A percentile compares a stretch with the other conserved stretches of the same genome.
These are phyloP conservation scores for Arctium lappa DNA, from an alignment of 129 eudicot species.

Conservation along the genomic window DNA sequence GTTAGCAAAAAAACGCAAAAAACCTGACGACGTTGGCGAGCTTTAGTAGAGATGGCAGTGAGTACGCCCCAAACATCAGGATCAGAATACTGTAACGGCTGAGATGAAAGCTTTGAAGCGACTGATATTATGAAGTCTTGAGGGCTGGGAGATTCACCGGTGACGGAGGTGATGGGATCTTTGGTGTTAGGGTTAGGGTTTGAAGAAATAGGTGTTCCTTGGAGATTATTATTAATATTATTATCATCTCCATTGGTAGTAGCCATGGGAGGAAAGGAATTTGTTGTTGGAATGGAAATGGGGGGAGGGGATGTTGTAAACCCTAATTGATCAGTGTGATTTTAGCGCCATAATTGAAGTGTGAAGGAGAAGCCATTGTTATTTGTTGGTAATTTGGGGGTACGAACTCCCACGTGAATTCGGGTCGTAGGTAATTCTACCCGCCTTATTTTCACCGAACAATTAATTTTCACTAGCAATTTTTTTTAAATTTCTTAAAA, in stretches of 20 bases:
- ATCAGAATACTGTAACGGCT: conserved; percentile 73
- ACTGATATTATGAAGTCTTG: conserved; percentile 54
- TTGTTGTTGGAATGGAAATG: conserved; percentile 23
- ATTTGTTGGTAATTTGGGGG: neutral
- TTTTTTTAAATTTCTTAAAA: no score
- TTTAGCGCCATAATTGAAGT: conserved; percentile 25
- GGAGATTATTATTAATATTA: conserved; percentile 19
- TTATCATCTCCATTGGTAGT: conserved; percentile 30
- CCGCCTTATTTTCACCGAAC: neutral
- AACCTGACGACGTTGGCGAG: conserved; percentile 88
- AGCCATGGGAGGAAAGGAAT: neutral
- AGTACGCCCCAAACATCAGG: conserved; percentile 93
- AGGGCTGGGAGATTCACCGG: conserved; percentile 19
- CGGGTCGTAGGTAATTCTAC: neutral
- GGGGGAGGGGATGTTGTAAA: conserved; percentile 44
- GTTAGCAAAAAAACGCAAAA: neutral
- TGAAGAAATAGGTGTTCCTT: conserved; percentile 33
- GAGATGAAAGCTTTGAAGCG: conserved; percentile 70
- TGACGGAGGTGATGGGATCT: conserved; percentile 23
- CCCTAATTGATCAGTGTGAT: conserved; percentile 38
- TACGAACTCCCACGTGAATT: neutral
- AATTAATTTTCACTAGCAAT: neutral
- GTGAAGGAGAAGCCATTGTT: conserved; percentile 9
- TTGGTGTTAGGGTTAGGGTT: conserved; percentile 34
- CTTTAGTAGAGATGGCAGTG: conserved; percentile 83